Percentiles rank a stretch among this genome's conserved stretches.
Evolutionary conservation across 352 stramenopile species (phyloP).

Genomic region (Phytophthora crassamura): DNA sequence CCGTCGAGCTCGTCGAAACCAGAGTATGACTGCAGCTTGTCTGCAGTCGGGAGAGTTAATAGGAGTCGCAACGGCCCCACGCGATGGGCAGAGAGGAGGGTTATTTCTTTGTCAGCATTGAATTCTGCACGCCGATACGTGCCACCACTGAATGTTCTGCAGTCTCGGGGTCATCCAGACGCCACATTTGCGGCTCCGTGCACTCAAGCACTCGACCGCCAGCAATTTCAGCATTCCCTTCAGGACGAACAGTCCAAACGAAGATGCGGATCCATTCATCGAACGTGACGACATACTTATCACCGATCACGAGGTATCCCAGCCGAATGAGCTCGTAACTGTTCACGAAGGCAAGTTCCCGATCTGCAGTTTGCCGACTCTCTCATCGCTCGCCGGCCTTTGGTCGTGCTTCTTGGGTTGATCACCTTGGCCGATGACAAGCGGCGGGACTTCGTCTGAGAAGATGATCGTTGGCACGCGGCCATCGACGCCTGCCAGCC

Average conservation of each 20-base stretch:
- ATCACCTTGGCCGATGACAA: conserved; percentile 2
- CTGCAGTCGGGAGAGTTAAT: too few species aligned
- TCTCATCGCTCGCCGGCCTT: background rate
- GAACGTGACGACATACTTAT: conserved; percentile 12
- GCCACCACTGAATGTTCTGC: conserved; percentile 13
- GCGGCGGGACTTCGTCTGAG: background rate
- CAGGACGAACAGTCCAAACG: background rate
- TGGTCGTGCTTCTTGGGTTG: background rate
- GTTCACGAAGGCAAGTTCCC: conserved; percentile 1
- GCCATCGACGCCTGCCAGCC: conserved; percentile 19
- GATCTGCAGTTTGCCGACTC: background rate
- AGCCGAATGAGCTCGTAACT: conserved; percentile 30
- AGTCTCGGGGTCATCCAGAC: conserved; percentile 19
- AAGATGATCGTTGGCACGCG: conserved; percentile 7
- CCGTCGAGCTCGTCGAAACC: too few species aligned
- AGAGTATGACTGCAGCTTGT: too few species aligned
- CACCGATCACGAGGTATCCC: conserved; percentile 21
- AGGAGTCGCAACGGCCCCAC: too few species aligned
- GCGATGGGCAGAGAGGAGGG: too few species aligned
- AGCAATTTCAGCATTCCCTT: background rate
- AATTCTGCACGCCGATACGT: conserved; percentile 7
- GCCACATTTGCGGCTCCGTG: conserved; percentile 14
- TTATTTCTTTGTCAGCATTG: too few species aligned
- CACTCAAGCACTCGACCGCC: background rate
- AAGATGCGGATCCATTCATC: conserved; percentile 24